A percentile compares a stretch with the other conserved stretches of the same genome.
These are phyloP conservation scores for Penstemon newberryi DNA, from an alignment of 257 asterid species.

Conservation along the genomic window DNA sequence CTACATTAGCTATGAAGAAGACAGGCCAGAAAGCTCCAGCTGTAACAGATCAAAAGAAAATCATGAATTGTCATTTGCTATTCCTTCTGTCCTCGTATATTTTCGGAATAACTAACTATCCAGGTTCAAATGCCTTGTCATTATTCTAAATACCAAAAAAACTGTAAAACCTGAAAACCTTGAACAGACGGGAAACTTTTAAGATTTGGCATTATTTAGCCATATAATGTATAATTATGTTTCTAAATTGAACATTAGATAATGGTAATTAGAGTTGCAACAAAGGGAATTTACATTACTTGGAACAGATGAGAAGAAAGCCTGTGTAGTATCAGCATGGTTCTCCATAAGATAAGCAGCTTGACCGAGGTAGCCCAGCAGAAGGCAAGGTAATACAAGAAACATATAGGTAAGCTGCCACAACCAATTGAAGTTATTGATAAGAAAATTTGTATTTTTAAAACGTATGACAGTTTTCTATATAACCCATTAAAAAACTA, in stretches of 20 bases:
- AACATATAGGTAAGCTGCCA: conserved; percentile 86
- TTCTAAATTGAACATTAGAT: background rate
- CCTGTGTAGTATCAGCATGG: conserved; percentile 90
- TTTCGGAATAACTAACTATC: background rate
- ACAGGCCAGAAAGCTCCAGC: conserved; percentile 97
- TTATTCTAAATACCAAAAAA: too few species aligned
- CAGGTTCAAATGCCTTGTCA: too few species aligned
- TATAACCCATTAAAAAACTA: conserved; percentile 3
- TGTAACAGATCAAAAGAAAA: conserved; percentile 44
- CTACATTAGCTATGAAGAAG: conserved; percentile 82
- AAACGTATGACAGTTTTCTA: conserved; percentile 5
- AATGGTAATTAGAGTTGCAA: background rate
- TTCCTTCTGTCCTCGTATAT: background rate
- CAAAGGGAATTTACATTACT: conserved; percentile 47
- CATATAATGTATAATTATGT: conserved; percentile 22
- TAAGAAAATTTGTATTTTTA: conserved; percentile 27
- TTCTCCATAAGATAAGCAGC: conserved; percentile 98
- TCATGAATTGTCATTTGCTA: conserved; percentile 26
- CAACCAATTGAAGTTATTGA: conserved; percentile 25
- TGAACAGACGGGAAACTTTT: too few species aligned
- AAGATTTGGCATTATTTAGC: too few species aligned
- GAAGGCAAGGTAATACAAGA: conserved; percentile 93
- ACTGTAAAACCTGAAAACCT: too few species aligned
- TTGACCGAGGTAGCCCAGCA: conserved; percentile 97
- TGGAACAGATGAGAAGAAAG: conserved; percentile 93